Conservation (phyloP, 192 early-diverging fungal genomes). For the Geosiphon pyriformis region DNA sequence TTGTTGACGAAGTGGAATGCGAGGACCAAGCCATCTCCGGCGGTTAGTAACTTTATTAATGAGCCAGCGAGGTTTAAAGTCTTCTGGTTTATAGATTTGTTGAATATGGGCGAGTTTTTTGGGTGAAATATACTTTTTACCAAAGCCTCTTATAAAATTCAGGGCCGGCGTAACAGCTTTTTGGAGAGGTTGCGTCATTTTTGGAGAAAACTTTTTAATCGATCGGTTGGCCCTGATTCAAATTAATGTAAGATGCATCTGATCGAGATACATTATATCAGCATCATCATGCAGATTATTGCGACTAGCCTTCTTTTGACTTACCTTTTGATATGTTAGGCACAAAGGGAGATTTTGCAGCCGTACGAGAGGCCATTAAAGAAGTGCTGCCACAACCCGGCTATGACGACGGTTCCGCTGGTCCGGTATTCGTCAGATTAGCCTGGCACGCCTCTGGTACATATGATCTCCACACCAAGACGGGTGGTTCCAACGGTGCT, state of each 20-base stretch:
- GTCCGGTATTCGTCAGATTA: slow-evolving; percentile 55
- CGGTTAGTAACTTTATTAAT: slow-evolving; percentile 24
- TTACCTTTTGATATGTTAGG: neutral
- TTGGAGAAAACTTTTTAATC: too few relatives aligned
- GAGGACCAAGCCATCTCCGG: slow-evolving; percentile 42
- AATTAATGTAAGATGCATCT: too few relatives aligned
- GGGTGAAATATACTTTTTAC: slow-evolving; percentile 10
- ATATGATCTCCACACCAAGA: slow-evolving; percentile 48
- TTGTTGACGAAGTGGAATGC: slow-evolving; percentile 48
- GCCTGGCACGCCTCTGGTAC: slow-evolving; percentile 68
- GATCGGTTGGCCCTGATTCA: too few relatives aligned
- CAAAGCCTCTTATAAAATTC: neutral
- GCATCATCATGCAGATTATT: too few relatives aligned
- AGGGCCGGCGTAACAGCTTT: too few relatives aligned
- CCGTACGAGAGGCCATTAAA: slow-evolving; percentile 37
- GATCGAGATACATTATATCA: too few relatives aligned
- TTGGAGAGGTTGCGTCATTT: too few relatives aligned
- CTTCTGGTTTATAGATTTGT: slow-evolving; percentile 12
- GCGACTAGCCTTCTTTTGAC: too few relatives aligned
- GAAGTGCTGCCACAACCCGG: slow-evolving; percentile 32
- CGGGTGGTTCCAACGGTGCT: slow-evolving; percentile 64
- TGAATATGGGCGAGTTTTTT: slow-evolving; percentile 10
- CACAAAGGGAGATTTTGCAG: slow-evolving; percentile 27
- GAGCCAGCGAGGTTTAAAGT: slow-evolving; percentile 37
- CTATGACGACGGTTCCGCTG: slow-evolving; percentile 58